These are phyloP conservation scores for Astrothelium macrocarpum DNA, from an alignment of 495 filamentous ascomycete species.

Conservation along the genomic window DNA sequence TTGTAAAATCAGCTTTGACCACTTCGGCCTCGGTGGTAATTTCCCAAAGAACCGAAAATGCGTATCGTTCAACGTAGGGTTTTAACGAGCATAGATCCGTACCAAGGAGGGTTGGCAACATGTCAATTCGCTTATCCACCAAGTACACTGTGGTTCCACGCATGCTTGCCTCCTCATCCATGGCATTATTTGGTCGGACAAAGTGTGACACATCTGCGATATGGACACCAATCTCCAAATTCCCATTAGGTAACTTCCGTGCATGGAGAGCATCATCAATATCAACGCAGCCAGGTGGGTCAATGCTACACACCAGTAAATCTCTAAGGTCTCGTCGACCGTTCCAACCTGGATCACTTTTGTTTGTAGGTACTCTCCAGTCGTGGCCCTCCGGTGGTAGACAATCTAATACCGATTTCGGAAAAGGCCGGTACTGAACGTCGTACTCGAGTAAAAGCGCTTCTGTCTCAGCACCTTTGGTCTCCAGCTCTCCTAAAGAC, in stretches of 20 bases:
- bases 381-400: conserved; percentile 84
- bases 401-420: conserved; percentile 88
- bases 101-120: conserved; percentile 90
- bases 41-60: conserved; percentile 94
- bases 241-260: conserved; percentile 74
- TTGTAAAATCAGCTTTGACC: conserved; percentile 73
- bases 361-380: conserved; percentile 76
- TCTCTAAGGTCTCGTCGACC: conserved; percentile 73
- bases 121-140: conserved; percentile 98
- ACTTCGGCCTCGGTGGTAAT: conserved; percentile 76
- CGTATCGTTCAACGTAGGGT: conserved; percentile 93
- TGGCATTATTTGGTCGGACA: conserved; percentile 91
- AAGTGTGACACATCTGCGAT: conserved; percentile 98
- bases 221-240: conserved; percentile 95
- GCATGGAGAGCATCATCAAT: conserved; percentile 97
- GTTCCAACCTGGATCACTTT: conserved; percentile 73
- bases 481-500: conserved; percentile 85
- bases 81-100: conserved; percentile 96
- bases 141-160: conserved; percentile 95
- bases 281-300: conserved; percentile 91
- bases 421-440: conserved; percentile 95
- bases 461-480: conserved; percentile 92
- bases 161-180: conserved; percentile 89
- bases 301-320: conserved; percentile 91
- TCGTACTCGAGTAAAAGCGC: conserved; percentile 90